phyloP scores from a whole-genome alignment of 1,284 basidiomycete species.

The Puccinia novopanici region DNA sequence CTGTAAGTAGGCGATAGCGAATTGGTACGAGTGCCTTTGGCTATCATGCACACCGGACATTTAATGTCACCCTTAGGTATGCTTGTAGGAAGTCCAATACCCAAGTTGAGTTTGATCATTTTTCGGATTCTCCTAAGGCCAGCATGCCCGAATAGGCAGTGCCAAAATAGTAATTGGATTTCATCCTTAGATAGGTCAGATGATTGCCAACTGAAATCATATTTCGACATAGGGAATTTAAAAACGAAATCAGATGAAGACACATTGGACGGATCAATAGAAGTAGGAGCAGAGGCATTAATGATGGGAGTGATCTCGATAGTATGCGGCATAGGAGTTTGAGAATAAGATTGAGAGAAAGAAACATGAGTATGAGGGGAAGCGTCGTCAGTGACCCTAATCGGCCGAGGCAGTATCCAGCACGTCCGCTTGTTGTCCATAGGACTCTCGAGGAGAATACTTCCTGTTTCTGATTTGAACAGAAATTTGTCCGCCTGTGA shows the following conservation, averaged over 20 bases:
- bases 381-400: background rate
- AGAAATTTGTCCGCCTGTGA: background rate
- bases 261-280: background rate
- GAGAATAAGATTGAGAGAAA: background rate
- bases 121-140: too few relatives aligned
- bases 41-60: constrained; percentile 1
- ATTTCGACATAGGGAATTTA: background rate
- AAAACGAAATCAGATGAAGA: background rate
- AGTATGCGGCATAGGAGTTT: too few relatives aligned
- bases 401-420: background rate
- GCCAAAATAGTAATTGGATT: too few relatives aligned
- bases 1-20: background rate
- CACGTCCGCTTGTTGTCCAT: background rate
- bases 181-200: too few relatives aligned
- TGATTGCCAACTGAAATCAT: background rate
- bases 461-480: background rate
- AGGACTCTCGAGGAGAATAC: background rate
- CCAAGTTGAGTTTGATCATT: too few relatives aligned
- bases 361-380: too few relatives aligned
- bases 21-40: background rate
- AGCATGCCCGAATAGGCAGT: too few relatives aligned
- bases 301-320: too few relatives aligned
- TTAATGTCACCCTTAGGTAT: background rate
- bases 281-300: background rate
- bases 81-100: too few relatives aligned